Base-by-base conservation (phyloP, 768 basidiomycete genomes). In the Megacollybia marginata region DNA sequence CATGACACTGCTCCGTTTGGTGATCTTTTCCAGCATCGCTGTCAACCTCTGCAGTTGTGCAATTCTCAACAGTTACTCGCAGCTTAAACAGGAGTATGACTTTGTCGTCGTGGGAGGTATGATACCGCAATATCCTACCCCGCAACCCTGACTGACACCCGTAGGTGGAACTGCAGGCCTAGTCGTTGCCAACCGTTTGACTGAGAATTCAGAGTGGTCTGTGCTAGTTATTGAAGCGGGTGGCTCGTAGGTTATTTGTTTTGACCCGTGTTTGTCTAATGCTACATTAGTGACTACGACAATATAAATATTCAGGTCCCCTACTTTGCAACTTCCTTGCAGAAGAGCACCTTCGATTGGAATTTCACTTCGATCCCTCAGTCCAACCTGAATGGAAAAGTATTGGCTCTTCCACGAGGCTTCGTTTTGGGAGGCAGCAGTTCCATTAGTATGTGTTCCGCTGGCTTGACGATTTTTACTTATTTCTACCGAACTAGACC, bases 181-280 rank as follows among this genome's bases (percentile, higher is more conserved):
- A 32, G 66, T 68, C 1, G 53, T 75, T 18, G 73, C 69, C 13
- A 64, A 60, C 9, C 62, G 75, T n/a, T 63, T 79, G 13, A 58
- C 66, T 4, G 70, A 74, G 50, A 66, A 74, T 54, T 53, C 63
- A 0, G 52, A 58, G 19, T 59, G 64, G 44, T 61, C 62, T 5
- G 72, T 78, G 10, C 59, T 73, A n/a, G 65, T 76, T 11, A 59
- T 72, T 48, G 71, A 72, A 54, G 66, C 69, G 9, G 69, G 69
- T 6, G 54, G 52, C 43, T 54, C 55, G 58, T 59, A 18, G 18
- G 60, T 23, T 58, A 5, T 52, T 46, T 35, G 35, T 42, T 50
- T 42, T 48, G 9, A 10, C 42, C 19, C 11, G 16, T 20, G 4
- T 36, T 13, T 7, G 28, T 8, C 16, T n/a, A 47, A 9, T 16